Percentiles rank a stretch among this genome's conserved stretches.
Evolutionary conservation across 2,329 filamentous ascomycete genomes (phyloP).

Genomic region (Venturia nashicola): DNA sequence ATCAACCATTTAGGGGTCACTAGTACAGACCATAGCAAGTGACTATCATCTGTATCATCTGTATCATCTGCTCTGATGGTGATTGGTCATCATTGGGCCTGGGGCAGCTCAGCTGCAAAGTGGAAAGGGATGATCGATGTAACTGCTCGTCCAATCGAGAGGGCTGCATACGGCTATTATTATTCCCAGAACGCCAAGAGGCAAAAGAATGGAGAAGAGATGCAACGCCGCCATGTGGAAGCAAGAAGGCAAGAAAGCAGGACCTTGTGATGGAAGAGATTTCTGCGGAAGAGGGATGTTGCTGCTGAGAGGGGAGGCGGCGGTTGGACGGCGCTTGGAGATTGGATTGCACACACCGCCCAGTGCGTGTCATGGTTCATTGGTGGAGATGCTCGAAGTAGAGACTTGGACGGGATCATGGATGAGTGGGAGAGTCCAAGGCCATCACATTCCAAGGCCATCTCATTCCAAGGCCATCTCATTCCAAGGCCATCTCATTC

Average conservation of each 20-base stretch:
- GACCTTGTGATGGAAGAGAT: background rate
- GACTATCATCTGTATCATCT: too few species aligned
- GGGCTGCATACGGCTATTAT: background rate
- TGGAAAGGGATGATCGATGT: background rate
- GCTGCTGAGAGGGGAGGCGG: background rate
- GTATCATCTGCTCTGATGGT: background rate
- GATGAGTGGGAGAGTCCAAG: too few species aligned
- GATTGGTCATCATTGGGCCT: background rate
- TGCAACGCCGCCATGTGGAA: background rate
- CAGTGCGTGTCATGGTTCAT: too few species aligned
- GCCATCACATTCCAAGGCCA: too few species aligned
- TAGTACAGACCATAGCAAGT: too few species aligned
- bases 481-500: too few species aligned
- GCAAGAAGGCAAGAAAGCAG: background rate
- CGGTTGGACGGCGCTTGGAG: background rate
- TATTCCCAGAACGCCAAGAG: background rate
- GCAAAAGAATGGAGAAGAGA: too few species aligned
- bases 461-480: too few species aligned
- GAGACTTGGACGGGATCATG: too few species aligned
- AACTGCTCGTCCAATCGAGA: background rate
- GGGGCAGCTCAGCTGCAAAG: background rate
- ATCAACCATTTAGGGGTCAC: background rate
- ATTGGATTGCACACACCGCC: background rate
- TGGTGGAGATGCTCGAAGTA: too few species aligned
- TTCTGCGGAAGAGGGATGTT: background rate